Base-by-base conservation (phyloP, 495 filamentous ascomycete species). In the Xanthoparmelia taractica region DNA sequence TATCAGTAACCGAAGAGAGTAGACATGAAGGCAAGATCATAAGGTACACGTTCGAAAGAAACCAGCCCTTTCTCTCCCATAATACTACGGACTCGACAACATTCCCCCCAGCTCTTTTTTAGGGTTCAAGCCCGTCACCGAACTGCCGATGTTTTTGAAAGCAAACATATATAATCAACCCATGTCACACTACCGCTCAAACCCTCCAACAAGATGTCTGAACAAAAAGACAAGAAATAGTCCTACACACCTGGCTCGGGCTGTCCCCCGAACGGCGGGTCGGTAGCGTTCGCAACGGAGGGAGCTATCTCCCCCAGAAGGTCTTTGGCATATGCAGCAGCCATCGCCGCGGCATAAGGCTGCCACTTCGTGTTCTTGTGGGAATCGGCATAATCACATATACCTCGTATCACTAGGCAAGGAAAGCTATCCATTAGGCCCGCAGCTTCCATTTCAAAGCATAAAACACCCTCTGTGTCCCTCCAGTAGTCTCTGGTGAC, bases 381-480 rank as follows among this genome's bases (percentile, higher is more conserved):
- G n/a, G 56, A 58, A 20, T 58, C 56, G 0, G 71, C 68, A 59
- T 78, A 78, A 58, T 78, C 75, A 41, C 66, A 73, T 27, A 79
- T 73, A 3, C 76, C 76, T n/a, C 73, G 70, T 45, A 79, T 74
- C 6, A 77, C 72, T n/a, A 77, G 55, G 54, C 73, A 76, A 27
- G 68, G 71, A 41, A 73, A 68, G 29, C 70, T 50, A 63, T 67
- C 59, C 70, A 76, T 72, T 11, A 80, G 31, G 2, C 78, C 78
- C 17, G 77, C 79, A 25, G 75, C 72, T 60, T 82, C 77, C 74
- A 79, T 81, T 56, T 80, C 77, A 64, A 71, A 64, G 59, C 68
- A 71, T 43, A 43, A 13, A 4, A 43, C 40, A 17, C 40, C 40
- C 40, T 43, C 40, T 43, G 15, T 43, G 2, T 2, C 40, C 15